These are phyloP conservation scores for Penicillium riverlandense DNA, from an alignment of 495 filamentous ascomycete species.

Conservation along the genomic window DNA sequence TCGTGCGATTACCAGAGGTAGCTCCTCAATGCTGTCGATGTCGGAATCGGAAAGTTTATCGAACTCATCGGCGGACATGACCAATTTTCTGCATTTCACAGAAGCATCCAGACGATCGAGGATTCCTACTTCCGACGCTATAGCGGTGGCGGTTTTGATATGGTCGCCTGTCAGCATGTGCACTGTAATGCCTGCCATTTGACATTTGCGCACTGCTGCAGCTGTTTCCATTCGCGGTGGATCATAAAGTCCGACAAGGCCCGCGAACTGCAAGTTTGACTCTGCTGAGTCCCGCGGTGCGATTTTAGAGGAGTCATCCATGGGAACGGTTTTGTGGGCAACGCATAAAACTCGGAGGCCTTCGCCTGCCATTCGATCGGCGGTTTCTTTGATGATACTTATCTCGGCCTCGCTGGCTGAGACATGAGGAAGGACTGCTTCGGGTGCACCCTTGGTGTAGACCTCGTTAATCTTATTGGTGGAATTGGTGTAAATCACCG, in stretches of 20 bases:
- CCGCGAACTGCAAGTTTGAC: slow-evolving; percentile 51
- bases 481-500: slow-evolving; percentile 40
- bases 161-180: slow-evolving; percentile 83
- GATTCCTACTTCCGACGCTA: slow-evolving; percentile 71
- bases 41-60: slow-evolving; percentile 52
- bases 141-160: slow-evolving; percentile 64
- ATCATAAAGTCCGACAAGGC: slow-evolving; percentile 71
- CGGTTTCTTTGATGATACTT: slow-evolving; percentile 43
- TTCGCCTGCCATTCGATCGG: slow-evolving; percentile 44
- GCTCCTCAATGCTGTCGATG: slow-evolving; percentile 49
- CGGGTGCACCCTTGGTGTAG: slow-evolving; percentile 67
- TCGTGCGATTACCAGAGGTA: slow-evolving; percentile 59
- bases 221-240: slow-evolving; percentile 65
- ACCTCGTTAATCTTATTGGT: slow-evolving; percentile 15
- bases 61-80: slow-evolving; percentile 59
- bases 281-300: slow-evolving; percentile 6
- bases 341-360: slow-evolving; percentile 53
- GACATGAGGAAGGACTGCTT: slow-evolving; percentile 50
- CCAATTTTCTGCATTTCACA: slow-evolving; percentile 16
- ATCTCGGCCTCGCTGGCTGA: slow-evolving; percentile 28
- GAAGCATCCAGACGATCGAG: slow-evolving; percentile 45
- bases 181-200: slow-evolving; percentile 64
- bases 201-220: slow-evolving; percentile 56
- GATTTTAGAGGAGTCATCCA: slow-evolving; percentile 9
- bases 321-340: slow-evolving; percentile 31